A percentile compares a stretch with the other conserved stretches of the same genome.
Conservation (phyloP, 768 basidiomycete species). For the Xanthoconium stramineum region DNA sequence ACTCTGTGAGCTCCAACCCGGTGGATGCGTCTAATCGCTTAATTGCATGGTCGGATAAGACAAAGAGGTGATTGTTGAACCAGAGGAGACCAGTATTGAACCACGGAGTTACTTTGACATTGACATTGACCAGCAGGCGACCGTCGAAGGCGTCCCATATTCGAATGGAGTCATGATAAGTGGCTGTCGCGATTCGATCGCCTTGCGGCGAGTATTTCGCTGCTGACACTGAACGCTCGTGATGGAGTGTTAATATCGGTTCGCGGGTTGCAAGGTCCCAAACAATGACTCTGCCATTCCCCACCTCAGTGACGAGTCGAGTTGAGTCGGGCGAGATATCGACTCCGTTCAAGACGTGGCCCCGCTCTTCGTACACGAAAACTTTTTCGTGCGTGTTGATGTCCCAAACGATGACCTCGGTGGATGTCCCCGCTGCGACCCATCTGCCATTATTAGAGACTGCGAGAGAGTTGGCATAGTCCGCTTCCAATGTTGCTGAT, state of each 20-base stretch:
- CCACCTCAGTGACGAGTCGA: not conserved
- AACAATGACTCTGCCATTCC: not conserved
- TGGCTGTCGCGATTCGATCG: not conserved
- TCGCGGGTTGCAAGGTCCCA: not conserved
- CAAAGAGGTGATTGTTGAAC: not conserved
- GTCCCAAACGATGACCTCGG: not conserved
- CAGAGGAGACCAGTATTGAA: not conserved
- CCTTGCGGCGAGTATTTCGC: constrained; percentile 1
- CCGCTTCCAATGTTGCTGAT: too few species aligned
- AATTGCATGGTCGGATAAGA: not conserved
- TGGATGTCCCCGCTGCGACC: not conserved
- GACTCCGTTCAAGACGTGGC: not conserved
- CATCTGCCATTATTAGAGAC: not conserved
- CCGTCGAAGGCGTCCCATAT: not conserved
- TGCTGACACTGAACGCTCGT: not conserved
- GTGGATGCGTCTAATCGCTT: not conserved
- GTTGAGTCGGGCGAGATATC: constrained; percentile 6
- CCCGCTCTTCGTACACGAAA: not conserved
- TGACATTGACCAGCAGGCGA: not conserved
- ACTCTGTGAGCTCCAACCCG: not conserved
- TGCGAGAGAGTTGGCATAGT: not conserved
- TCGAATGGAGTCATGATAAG: not conserved
- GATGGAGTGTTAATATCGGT: not conserved
- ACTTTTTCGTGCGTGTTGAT: not conserved
- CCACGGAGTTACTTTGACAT: too few species aligned